These are phyloP conservation scores for Geranium incanum DNA, from an alignment of 441 rosid species.

Conservation along the genomic window DNA sequence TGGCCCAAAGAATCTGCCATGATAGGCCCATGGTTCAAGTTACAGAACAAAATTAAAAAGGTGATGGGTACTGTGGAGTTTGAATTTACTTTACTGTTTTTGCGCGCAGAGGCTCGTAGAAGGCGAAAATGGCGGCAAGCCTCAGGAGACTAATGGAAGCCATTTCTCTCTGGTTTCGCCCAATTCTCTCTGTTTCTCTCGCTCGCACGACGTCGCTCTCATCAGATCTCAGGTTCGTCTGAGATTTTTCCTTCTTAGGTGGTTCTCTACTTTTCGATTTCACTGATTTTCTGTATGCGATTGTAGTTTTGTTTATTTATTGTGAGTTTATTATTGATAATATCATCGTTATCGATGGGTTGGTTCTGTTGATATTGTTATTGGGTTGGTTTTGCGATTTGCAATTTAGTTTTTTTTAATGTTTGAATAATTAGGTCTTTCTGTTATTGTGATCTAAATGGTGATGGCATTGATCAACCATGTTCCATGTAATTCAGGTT, in stretches of 20 bases:
- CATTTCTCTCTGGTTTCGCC: background rate
- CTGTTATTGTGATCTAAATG: background rate
- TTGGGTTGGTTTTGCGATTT: background rate
- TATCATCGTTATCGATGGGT: no score
- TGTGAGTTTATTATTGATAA: no score
- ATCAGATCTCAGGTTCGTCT: background rate
- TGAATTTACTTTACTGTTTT: background rate
- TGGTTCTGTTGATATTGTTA: background rate
- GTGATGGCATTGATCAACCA: background rate
- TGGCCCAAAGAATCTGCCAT: no score
- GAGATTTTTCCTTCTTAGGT: background rate
- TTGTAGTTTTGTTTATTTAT: no score
- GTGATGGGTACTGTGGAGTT: background rate
- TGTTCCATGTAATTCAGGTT: background rate
- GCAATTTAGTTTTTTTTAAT: no score
- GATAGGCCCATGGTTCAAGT: no score
- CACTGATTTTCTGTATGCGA: no score
- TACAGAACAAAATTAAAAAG: no score
- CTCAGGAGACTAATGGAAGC: background rate
- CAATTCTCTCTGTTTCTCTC: background rate
- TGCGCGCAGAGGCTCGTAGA: background rate
- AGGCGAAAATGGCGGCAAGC: background rate
- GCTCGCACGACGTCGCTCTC: constrained; percentile 1
- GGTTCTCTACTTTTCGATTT: no score
- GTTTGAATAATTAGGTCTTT: background rate